Evolutionary conservation across 345 rosid genomes (phyloP), one percentile per base, ranked within the genome.

Genomic region (Citrus sp.): DNA sequence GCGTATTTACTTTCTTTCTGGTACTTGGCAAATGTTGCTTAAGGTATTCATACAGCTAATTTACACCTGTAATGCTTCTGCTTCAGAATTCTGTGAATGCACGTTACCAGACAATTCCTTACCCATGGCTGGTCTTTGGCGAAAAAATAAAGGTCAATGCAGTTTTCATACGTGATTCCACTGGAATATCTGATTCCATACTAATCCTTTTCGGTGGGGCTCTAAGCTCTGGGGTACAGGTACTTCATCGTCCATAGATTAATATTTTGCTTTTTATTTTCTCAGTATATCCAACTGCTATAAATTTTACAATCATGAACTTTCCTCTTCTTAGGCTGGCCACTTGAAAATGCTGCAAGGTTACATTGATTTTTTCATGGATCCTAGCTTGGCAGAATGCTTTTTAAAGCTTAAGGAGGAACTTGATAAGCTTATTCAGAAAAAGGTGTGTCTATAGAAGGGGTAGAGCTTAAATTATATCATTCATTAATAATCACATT

Each of bases 61-160:
- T 77, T 30, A 76, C 30, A 42, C 37, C 35, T n/a, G 4, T 24
- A 51, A 22, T 75, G 76, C 16, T 81, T 87, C 54, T 86, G 82
- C 56, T 81, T 72, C 89, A 95, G 99, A 96, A 96, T 86, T 96
- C 99, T 84, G 99, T 94, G 72, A 96, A 96, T 87, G 90, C 98
- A 9, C 88, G 94, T 27, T 90, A 89, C 83, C 95, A 86, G 64
- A 92, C 94, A 7, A 92, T 96, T 77, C 95, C 99, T 13, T 92
- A 90, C 77, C 98, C 99, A 46, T 94, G 99, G 99, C 86, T 96
- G 78, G 95, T 96, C 77, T 96, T 96, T 89, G 98, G 97, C 62
- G 99, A 94, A 81, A 96, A 96, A 87, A 89, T 96, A 37, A 96
- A 92, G 82, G 98, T 96, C 76, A 94, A 94, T 84, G 82, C 98